Evolutionary conservation across 192 early-diverging fungal species (phyloP).

Genomic region (Entophlyctis luteolus): DNA sequence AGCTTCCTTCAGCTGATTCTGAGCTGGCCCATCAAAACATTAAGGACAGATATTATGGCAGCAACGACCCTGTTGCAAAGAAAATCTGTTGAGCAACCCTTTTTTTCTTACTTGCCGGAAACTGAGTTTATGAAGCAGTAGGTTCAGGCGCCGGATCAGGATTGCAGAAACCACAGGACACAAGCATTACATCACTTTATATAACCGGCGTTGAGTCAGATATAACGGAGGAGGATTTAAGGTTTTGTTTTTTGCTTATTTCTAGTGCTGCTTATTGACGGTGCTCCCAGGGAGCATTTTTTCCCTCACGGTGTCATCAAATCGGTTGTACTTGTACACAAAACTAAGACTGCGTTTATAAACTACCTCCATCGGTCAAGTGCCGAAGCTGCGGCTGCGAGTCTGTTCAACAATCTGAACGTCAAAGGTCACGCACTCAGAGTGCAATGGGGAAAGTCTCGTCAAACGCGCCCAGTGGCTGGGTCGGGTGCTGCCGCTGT

Average conservation of each 20-base stretch:
- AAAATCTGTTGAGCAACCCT: conserved; percentile 60
- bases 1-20: conserved; percentile 71
- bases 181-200: conserved; percentile 80
- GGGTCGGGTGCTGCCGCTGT: conserved; percentile 6
- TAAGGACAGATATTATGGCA: conserved; percentile 89
- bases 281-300: conserved; percentile 59
- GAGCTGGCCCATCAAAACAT: conserved; percentile 90
- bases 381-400: conserved; percentile 78
- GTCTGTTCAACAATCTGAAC: conserved; percentile 64
- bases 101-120: neutral
- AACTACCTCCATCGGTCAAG: conserved; percentile 75
- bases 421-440: conserved; percentile 68
- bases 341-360: conserved; percentile 84
- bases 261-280: conserved; percentile 7
- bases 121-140: too few species aligned
- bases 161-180: conserved; percentile 71
- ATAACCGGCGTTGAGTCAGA: conserved; percentile 73
- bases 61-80: conserved; percentile 89
- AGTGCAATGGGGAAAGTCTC: conserved; percentile 76
- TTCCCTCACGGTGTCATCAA: conserved; percentile 84
- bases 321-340: conserved; percentile 74
- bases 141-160: too few species aligned
- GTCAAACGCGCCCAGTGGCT: neutral
- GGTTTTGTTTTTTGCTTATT: conserved; percentile 35
- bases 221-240: conserved; percentile 68